These are phyloP conservation scores for Pseudopyricularia javanii DNA, from an alignment of 2,329 filamentous ascomycete species.

Conservation along the genomic window DNA sequence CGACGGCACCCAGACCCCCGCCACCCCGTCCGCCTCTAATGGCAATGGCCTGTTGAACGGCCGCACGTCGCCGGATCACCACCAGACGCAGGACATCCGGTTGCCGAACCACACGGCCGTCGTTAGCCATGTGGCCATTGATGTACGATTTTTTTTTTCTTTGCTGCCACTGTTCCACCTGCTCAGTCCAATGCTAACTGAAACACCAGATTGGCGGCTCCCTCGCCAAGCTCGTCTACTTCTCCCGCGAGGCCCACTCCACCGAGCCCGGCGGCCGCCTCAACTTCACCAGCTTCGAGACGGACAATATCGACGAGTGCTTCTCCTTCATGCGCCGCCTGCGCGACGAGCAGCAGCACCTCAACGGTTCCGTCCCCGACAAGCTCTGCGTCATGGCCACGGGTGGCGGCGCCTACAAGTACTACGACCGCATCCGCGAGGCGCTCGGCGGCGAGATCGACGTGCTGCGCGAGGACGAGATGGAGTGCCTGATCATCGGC, in stretches of 20 bases:
- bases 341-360: slow-evolving; percentile 65
- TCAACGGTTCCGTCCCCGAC: slow-evolving; percentile 58
- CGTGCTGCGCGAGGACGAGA: slow-evolving; percentile 88
- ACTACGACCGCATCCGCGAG: slow-evolving; percentile 80
- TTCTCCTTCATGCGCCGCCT: slow-evolving; percentile 83
- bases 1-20: slow-evolving; percentile 11
- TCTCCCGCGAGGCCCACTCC: slow-evolving; percentile 74
- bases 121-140: slow-evolving; percentile 92
- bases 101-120: slow-evolving; percentile 89
- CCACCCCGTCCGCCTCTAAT: slow-evolving; percentile 13
- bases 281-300: slow-evolving; percentile 95
- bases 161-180: slow-evolving; percentile 3
- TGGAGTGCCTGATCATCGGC: slow-evolving; percentile 95
- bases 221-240: slow-evolving; percentile 93
- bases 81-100: slow-evolving; percentile 87
- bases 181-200: slow-evolving; percentile 3
- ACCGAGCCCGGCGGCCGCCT: slow-evolving; percentile 75
- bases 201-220: slow-evolving; percentile 84
- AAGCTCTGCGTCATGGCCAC: slow-evolving; percentile 91
- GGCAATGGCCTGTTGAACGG: slow-evolving; percentile 12
- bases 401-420: slow-evolving; percentile 91
- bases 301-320: slow-evolving; percentile 84
- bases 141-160: slow-evolving; percentile 48
- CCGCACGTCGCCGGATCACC: slow-evolving; percentile 10
- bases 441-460: slow-evolving; percentile 60